These are phyloP conservation scores for Suhomyces tanzawaensis DNA, from an alignment of 805 yeast genomes.

Conservation along the genomic window DNA sequence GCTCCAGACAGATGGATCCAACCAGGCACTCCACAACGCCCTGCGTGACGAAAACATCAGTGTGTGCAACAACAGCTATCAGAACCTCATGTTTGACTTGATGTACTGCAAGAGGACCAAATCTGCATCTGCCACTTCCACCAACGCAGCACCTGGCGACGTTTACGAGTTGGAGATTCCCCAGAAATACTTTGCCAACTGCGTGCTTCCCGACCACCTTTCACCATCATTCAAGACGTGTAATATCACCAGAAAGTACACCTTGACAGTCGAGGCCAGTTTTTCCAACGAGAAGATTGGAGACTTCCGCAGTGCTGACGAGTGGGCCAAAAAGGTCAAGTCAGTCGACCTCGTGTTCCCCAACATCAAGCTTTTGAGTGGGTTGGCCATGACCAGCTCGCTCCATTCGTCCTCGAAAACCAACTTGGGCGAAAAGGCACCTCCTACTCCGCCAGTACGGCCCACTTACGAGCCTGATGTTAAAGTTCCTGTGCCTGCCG, in stretches of 20 bases:
- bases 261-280: constrained; percentile 32
- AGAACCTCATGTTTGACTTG: constrained; percentile 40
- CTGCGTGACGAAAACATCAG: constrained; percentile 21
- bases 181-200: constrained; percentile 32
- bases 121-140: constrained; percentile 21
- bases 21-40: constrained; percentile 25
- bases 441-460: background rate
- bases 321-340: constrained; percentile 19
- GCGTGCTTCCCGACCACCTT: constrained; percentile 45
- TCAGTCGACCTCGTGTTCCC: constrained; percentile 31
- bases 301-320: constrained; percentile 16
- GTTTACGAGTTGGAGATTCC: constrained; percentile 48
- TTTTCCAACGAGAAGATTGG: constrained; percentile 22
- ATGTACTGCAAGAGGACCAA: constrained; percentile 28
- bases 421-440: constrained; percentile 10
- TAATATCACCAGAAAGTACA: constrained; percentile 49
- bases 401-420: constrained; percentile 24
- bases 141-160: constrained; percentile 5
- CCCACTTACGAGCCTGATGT: too few relatives aligned
- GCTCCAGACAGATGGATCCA: constrained; percentile 10
- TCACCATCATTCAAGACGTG: constrained; percentile 58
- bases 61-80: constrained; percentile 32
- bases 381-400: constrained; percentile 24
- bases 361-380: constrained; percentile 35
- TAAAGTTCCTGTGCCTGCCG: background rate